Conservation (phyloP, 192 early-diverging fungal genomes). For the Rhizoclosmatium globosum region DNA sequence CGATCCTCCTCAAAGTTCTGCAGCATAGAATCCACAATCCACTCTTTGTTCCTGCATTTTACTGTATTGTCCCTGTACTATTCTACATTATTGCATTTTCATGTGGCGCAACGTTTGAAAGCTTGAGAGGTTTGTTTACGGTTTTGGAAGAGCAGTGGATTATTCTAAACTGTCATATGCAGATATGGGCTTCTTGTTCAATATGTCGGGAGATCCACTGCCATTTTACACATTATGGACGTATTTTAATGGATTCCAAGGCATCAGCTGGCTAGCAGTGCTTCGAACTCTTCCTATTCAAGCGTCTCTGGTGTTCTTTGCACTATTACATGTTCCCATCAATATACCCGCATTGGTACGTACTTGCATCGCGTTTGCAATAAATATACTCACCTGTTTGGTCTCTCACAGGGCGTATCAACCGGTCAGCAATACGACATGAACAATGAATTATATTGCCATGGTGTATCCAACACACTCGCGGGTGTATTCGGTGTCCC, state of each 20-base stretch:
- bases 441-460: constrained; percentile 91
- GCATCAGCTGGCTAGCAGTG: constrained; percentile 52
- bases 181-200: constrained; percentile 84
- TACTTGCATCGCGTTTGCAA: background rate
- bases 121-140: constrained; percentile 82
- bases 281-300: constrained; percentile 81
- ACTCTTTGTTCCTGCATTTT: constrained; percentile 90
- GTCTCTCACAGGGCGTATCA: constrained; percentile 70
- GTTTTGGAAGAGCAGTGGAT: constrained; percentile 68
- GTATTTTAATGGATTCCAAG: constrained; percentile 64
- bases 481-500: constrained; percentile 82
- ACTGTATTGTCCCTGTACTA: constrained; percentile 76
- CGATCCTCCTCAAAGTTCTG: constrained; percentile 69
- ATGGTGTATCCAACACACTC: constrained; percentile 88
- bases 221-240: constrained; percentile 93
- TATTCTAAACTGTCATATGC: background rate
- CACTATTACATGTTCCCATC: constrained; percentile 96
- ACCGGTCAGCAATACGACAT: constrained; percentile 89
- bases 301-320: constrained; percentile 94
- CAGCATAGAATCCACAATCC: constrained; percentile 75
- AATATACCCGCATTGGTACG: constrained; percentile 61
- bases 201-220: constrained; percentile 67
- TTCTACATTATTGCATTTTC: constrained; percentile 77
- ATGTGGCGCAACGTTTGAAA: constrained; percentile 67
- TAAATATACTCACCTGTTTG: background rate